Evolutionary conservation across 179 eudicot genomes (phyloP).

Genomic region (Corrigiola litoralis): DNA sequence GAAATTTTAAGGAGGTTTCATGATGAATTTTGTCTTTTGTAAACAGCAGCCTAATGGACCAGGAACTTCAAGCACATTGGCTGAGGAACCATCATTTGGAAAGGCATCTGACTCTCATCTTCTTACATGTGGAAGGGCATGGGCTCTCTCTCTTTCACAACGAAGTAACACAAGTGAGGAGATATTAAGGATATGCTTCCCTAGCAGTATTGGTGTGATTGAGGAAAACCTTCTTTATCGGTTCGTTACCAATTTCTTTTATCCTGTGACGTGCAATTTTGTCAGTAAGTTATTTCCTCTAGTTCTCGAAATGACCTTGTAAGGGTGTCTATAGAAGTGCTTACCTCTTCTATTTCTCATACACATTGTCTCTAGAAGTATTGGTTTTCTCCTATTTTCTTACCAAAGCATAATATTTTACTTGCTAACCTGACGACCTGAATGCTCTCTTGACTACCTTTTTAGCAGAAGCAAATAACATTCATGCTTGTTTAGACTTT

Average conservation of each 20-base stretch:
- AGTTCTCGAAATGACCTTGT: too few species aligned
- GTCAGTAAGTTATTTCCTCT: neutral
- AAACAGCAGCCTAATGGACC: conserved; percentile 30
- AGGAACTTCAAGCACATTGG: conserved; percentile 39
- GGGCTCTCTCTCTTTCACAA: conserved; percentile 68
- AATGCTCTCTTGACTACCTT: too few species aligned
- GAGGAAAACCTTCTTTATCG: conserved; percentile 58
- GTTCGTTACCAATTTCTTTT: conserved; percentile 34
- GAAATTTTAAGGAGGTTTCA: neutral
- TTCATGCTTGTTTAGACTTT: too few species aligned
- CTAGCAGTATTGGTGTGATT: conserved; percentile 30
- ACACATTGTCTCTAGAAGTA: too few species aligned
- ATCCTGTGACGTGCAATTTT: neutral
- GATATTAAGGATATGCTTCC: conserved; percentile 48
- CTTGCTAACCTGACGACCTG: too few species aligned
- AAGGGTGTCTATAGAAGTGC: too few species aligned
- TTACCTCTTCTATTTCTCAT: too few species aligned
- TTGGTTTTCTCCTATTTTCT: too few species aligned
- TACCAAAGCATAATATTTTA: too few species aligned
- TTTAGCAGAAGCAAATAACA: too few species aligned
- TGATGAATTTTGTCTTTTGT: neutral
- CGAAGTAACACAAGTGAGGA: conserved; percentile 51
- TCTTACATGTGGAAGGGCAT: conserved; percentile 64
- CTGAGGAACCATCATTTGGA: conserved; percentile 18
- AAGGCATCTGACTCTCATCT: conserved; percentile 29